phyloP scores from a whole-genome alignment of 139 green algal genomes.

The Micromonas commoda region DNA sequence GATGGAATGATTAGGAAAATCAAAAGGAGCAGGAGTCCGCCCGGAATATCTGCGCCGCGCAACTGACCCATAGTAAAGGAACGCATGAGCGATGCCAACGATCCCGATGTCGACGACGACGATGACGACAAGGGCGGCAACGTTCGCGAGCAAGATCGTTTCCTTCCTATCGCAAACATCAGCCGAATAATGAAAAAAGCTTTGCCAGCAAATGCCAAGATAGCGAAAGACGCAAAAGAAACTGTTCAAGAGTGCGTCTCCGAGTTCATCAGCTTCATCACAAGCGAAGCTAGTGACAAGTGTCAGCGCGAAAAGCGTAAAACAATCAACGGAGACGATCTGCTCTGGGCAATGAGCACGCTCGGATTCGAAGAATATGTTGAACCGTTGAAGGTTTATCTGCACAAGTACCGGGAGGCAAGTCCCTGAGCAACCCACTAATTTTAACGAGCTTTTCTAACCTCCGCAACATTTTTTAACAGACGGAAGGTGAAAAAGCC shows the following conservation, averaged over 20 bases:
- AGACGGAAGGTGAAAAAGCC: no score
- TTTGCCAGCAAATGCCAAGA: conserved; percentile 71
- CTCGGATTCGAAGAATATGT: conserved; percentile 97
- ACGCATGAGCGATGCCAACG: no score
- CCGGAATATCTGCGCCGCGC: no score
- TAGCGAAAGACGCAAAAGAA: conserved; percentile 99
- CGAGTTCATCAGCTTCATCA: conserved; percentile 99
- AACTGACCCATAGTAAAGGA: no score
- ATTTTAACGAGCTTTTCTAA: no score
- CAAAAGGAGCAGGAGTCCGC: no score
- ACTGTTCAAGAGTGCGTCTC: conserved; percentile 97
- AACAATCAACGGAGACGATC: conserved; percentile 97
- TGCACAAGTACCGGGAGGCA: conserved; percentile 89
- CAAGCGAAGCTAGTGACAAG: conserved; percentile 97
- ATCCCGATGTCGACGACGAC: no score
- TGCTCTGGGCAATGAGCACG: conserved; percentile 95
- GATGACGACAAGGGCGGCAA: no score
- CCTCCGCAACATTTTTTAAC: no score
- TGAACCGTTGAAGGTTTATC: conserved; percentile 90
- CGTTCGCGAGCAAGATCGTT: conserved; percentile 89
- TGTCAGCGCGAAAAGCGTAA: conserved; percentile 97
- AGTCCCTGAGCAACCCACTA: no score
- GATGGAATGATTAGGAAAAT: no score
- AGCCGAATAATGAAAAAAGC: conserved; percentile 97
- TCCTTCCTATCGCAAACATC: conserved; percentile 98